Evolutionary conservation across 2,329 filamentous ascomycete genomes (phyloP).

Genomic region (Monosporascus sp.): DNA sequence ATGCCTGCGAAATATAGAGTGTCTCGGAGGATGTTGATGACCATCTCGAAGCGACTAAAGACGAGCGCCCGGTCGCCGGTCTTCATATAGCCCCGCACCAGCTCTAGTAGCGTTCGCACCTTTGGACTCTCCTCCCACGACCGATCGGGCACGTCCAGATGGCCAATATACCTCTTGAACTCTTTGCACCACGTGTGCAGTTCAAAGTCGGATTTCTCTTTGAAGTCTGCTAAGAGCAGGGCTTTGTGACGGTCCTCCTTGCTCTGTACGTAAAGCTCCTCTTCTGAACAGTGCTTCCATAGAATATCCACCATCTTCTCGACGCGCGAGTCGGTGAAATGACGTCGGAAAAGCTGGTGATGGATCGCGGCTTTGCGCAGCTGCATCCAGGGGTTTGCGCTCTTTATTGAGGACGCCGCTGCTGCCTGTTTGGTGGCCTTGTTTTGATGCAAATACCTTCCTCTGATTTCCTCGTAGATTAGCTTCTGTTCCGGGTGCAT

Average conservation of each 20-base stretch:
- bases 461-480: conserved; percentile 64
- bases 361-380: conserved; percentile 90
- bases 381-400: conserved; percentile 75
- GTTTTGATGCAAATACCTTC: conserved; percentile 55
- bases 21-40: conserved; percentile 84
- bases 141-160: conserved; percentile 48
- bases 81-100: conserved; percentile 66
- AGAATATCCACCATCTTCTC: conserved; percentile 73
- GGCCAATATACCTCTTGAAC: conserved; percentile 46
- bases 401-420: conserved; percentile 48
- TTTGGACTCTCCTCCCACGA: conserved; percentile 69
- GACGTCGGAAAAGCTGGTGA: conserved; percentile 76
- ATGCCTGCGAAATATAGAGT: conserved; percentile 71
- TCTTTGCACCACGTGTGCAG: conserved; percentile 62
- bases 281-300: conserved; percentile 59
- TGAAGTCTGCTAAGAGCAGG: conserved; percentile 51
- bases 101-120: conserved; percentile 70
- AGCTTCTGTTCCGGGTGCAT: conserved; percentile 67
- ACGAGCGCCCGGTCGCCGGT: conserved; percentile 85
- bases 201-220: conserved; percentile 57
- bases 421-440: conserved; percentile 51
- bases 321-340: conserved; percentile 71
- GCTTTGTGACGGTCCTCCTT: conserved; percentile 43
- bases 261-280: conserved; percentile 37
- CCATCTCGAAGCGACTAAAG: conserved; percentile 89